Percentiles rank a stretch among this genome's conserved stretches.
These are phyloP conservation scores for Phytophthora pluvialis DNA, from an alignment of 352 stramenopile genomes.

Conservation along the genomic window DNA sequence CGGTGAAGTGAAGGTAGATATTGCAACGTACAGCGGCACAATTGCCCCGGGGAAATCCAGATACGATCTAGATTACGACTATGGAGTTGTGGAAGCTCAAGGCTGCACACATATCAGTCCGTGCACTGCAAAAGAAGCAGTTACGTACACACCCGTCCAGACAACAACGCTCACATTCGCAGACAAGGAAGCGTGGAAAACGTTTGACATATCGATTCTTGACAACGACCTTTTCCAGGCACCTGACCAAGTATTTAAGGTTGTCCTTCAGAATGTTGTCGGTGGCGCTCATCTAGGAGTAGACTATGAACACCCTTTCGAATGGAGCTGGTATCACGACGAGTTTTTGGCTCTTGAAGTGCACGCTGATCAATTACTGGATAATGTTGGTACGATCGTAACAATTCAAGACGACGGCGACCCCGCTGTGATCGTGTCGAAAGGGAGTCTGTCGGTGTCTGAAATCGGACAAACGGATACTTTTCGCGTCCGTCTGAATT, in stretches of 20 bases:
- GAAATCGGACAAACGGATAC: slow-evolving; percentile 69
- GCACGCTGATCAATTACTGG: slow-evolving; percentile 39
- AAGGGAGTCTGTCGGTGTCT: slow-evolving; percentile 65
- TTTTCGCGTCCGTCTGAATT: slow-evolving; percentile 63
- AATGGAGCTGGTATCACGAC: slow-evolving; percentile 53
- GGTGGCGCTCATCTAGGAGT: slow-evolving; percentile 65
- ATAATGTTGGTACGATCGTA: slow-evolving; percentile 75
- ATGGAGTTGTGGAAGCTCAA: slow-evolving; percentile 50
- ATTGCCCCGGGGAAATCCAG: slow-evolving; percentile 54
- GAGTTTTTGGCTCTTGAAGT: slow-evolving; percentile 53
- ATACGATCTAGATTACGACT: slow-evolving; percentile 66
- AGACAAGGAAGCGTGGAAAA: slow-evolving; percentile 50
- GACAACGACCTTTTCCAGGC: slow-evolving; percentile 71
- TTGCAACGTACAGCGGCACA: slow-evolving; percentile 60
- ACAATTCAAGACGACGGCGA: slow-evolving; percentile 73
- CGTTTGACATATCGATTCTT: slow-evolving; percentile 57
- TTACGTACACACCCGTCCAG: slow-evolving; percentile 58
- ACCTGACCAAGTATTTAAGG: slow-evolving; percentile 70
- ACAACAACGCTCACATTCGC: slow-evolving; percentile 58
- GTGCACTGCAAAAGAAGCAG: slow-evolving; percentile 51
- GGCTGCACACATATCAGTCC: slow-evolving; percentile 72
- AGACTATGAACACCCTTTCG: slow-evolving; percentile 63
- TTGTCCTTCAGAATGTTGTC: slow-evolving; percentile 50
- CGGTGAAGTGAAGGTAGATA: slow-evolving; percentile 56
- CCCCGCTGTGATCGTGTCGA: slow-evolving; percentile 66